Evolutionary conservation across 108 stramenopile genomes (phyloP).

Genomic region (Cyclotella distinguenda): DNA sequence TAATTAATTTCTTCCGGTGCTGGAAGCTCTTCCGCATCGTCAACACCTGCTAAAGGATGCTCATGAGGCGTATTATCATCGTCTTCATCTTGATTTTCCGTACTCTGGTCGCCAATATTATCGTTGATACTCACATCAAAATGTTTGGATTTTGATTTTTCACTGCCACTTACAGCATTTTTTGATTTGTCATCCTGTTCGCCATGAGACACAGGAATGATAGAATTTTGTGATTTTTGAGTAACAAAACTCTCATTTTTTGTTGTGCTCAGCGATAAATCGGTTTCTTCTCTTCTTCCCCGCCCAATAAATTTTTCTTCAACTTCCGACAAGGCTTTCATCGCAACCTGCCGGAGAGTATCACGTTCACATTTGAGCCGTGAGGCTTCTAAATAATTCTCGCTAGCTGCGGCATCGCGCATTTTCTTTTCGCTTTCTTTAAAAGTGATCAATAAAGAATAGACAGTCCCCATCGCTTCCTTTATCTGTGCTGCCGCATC

Average conservation of each 20-base stretch:
- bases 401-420: slow-evolving; percentile 36
- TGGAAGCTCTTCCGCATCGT: slow-evolving; percentile 49
- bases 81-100: slow-evolving; percentile 18
- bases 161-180: neutral
- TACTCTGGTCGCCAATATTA: neutral
- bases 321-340: slow-evolving; percentile 28
- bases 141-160: neutral
- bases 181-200: neutral
- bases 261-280: slow-evolving; percentile 27
- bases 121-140: neutral
- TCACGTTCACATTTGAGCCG: slow-evolving; percentile 51
- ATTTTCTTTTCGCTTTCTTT: slow-evolving; percentile 40
- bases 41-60: slow-evolving; percentile 63
- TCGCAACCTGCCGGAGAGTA: slow-evolving; percentile 15
- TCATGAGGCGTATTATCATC: slow-evolving; percentile 21
- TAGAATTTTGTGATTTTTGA: slow-evolving; percentile 18
- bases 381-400: slow-evolving; percentile 47
- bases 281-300: neutral
- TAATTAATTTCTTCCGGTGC: slow-evolving; percentile 53
- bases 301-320: slow-evolving; percentile 25
- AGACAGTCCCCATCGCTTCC: slow-evolving; percentile 32
- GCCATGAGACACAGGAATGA: neutral
- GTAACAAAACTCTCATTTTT: slow-evolving; percentile 38
- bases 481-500: slow-evolving; percentile 45
- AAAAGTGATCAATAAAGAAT: slow-evolving; percentile 33